phyloP scores from a whole-genome alignment of 805 yeast genomes.

The Debaryomyces prosopidis region DNA sequence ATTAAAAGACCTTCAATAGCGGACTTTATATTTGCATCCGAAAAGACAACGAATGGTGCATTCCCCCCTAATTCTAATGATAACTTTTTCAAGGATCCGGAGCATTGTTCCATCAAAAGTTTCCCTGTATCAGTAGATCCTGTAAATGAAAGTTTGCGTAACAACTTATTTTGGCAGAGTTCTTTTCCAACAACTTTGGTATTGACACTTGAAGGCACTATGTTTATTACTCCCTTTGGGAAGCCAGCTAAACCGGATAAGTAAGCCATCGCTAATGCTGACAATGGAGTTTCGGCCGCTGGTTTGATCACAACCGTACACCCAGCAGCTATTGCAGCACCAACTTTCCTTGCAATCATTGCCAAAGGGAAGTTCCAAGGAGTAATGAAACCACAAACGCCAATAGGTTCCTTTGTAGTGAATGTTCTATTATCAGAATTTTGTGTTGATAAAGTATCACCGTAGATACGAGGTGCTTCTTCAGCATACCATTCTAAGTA shows the following conservation, averaged over 20 bases:
- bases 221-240: constrained; percentile 50
- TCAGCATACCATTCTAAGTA: constrained; percentile 67
- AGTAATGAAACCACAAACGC: constrained; percentile 49
- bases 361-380: constrained; percentile 53
- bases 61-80: constrained; percentile 69
- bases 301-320: constrained; percentile 47
- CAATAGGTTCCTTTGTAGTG: constrained; percentile 37
- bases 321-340: constrained; percentile 45
- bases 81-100: constrained; percentile 58
- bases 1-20: constrained; percentile 55
- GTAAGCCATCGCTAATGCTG: constrained; percentile 41
- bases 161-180: constrained; percentile 43
- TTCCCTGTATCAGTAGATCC: constrained; percentile 67
- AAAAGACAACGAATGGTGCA: constrained; percentile 63
- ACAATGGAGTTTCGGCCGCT: constrained; percentile 49
- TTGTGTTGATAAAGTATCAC: no score
- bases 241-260: constrained; percentile 42
- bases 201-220: constrained; percentile 40
- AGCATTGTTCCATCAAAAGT: constrained; percentile 55
- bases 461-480: no score
- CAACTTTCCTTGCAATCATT: constrained; percentile 49
- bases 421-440: no score
- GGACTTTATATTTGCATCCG: constrained; percentile 56
- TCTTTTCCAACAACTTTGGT: constrained; percentile 46
- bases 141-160: constrained; percentile 61